Base-by-base conservation (phyloP, 805 yeast genomes). In the Candida endomychidarum region DNA sequence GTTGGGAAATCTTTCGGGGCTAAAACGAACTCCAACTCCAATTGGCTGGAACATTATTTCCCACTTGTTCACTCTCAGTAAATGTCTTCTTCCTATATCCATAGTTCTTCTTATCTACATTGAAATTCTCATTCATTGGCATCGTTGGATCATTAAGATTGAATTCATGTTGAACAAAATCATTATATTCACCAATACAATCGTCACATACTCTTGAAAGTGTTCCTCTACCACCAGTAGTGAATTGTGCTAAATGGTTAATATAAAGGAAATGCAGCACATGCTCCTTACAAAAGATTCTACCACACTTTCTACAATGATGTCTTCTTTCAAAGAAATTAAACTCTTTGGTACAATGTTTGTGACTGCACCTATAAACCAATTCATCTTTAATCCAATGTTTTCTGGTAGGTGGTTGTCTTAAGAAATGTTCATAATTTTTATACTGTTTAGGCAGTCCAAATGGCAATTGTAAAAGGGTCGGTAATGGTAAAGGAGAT, bases 251-350 rank as follows among this genome's bases (percentile, higher is more conserved):
- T 61, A 76, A 58, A 52, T 73, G 65, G 56, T 80, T 67, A 54
- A 78, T 67, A 62, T 80, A 70, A 47, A 77, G 57, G 65, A 67
- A 67, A 51, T 78, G 81, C 6, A 74, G 65, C 3, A 81, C 72
- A 59, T 86, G 90, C 45, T 75, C 78, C 23, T 79, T 77, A 59
- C 95, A 86, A 53, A 78, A 86, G 15, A 86, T 77, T 28, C 84
- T 87, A 25, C 95, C 95, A 60, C 95, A 86, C 56, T 82, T 81
- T 39, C 95, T 75, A 57, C 95, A 86, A 65, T 86, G 95, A 56
- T 86, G 95, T 47, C 81, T 74, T 51, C 90, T 76, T 58, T 76
- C 96, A 67, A 80, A 83, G 51, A 81, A 81, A 25, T 89, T 82
- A 64, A 91, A 90, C 12, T 70, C 56, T 52, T 74, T 77, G 37